Evolutionary conservation across 2,329 filamentous ascomycete genomes (phyloP).

Genomic region (Paraphoma sp.): DNA sequence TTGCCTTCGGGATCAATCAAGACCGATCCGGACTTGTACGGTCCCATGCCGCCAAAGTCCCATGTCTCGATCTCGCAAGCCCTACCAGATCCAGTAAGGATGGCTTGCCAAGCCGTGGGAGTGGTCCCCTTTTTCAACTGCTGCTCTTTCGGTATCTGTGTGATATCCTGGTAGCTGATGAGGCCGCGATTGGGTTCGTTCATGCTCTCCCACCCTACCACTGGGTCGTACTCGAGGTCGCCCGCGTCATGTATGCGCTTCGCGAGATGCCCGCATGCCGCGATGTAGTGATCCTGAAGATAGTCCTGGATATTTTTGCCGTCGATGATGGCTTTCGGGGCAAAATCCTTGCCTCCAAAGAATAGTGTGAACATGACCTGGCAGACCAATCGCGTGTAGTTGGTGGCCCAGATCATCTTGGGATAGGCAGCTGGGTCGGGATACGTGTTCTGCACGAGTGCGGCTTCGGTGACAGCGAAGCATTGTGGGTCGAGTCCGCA

Average conservation of each 20-base stretch:
- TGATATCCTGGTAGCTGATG: constrained; percentile 82
- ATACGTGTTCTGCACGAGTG: constrained; percentile 94
- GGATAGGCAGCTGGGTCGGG: constrained; percentile 84
- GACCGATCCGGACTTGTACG: constrained; percentile 83
- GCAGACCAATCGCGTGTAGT: constrained; percentile 86
- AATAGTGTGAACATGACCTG: constrained; percentile 95
- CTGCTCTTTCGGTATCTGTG: constrained; percentile 82
- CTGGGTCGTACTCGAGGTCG: constrained; percentile 82
- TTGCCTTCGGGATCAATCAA: constrained; percentile 89
- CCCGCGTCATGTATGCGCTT: constrained; percentile 87
- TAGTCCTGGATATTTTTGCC: constrained; percentile 97
- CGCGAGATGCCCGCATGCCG: constrained; percentile 81
- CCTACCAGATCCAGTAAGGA: constrained; percentile 88
- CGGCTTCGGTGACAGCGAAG: constrained; percentile 87
- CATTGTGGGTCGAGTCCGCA: constrained; percentile 86
- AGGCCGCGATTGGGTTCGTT: constrained; percentile 94
- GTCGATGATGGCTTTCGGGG: constrained; percentile 94
- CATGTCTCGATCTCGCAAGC: constrained; percentile 90
- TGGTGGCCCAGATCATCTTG: constrained; percentile 99
- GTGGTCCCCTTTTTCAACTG: constrained; percentile 91
- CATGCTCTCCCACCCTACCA: constrained; percentile 95
- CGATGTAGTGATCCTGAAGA: constrained; percentile 83
- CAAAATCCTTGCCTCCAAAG: constrained; percentile 88
- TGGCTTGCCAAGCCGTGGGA: constrained; percentile 92
- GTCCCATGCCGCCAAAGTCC: constrained; percentile 92